Evolutionary conservation across 2,329 filamentous ascomycete species (phyloP).

Genomic region (Endothia cerciana): DNA sequence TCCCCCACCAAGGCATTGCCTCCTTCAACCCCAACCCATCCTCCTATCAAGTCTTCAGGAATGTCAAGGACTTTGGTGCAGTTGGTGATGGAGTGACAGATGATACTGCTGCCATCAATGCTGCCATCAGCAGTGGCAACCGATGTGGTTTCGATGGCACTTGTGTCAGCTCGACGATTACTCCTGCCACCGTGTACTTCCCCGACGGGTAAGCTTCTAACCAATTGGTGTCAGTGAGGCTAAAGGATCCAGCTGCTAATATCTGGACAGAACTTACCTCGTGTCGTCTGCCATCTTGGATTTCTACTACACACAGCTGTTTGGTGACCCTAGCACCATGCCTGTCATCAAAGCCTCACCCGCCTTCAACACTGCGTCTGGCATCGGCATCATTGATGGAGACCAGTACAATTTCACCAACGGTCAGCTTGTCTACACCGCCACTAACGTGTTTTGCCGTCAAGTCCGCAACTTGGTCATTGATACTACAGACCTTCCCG

Average conservation of each 20-base stretch:
- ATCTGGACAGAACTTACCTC: slow-evolving; percentile 59
- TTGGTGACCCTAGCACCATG: slow-evolving; percentile 67
- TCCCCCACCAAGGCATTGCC: slow-evolving; percentile 51
- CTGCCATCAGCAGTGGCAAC: slow-evolving; percentile 47
- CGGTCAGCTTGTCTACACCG: slow-evolving; percentile 49
- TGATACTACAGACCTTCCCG: slow-evolving; percentile 57
- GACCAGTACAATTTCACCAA: slow-evolving; percentile 46
- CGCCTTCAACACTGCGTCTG: slow-evolving; percentile 44
- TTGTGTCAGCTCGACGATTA: slow-evolving; percentile 39
- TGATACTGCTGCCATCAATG: slow-evolving; percentile 59
- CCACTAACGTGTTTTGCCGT: slow-evolving; percentile 64
- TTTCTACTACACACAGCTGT: slow-evolving; percentile 79
- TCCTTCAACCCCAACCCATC: slow-evolving; percentile 47
- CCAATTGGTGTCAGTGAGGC: not conserved
- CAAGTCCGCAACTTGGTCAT: slow-evolving; percentile 63
- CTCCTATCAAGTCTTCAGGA: slow-evolving; percentile 50
- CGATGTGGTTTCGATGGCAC: slow-evolving; percentile 45
- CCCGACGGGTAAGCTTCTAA: slow-evolving; percentile 31
- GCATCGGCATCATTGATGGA: slow-evolving; percentile 52
- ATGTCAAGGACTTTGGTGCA: slow-evolving; percentile 51
- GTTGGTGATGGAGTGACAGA: slow-evolving; percentile 50
- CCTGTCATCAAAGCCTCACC: slow-evolving; percentile 58
- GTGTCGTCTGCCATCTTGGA: slow-evolving; percentile 71
- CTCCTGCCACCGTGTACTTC: slow-evolving; percentile 38
- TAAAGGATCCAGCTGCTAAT: not conserved